phyloP scores from a whole-genome alignment of 495 filamentous ascomycete species.

The Aspergillus sclerotiicarbonarius region DNA sequence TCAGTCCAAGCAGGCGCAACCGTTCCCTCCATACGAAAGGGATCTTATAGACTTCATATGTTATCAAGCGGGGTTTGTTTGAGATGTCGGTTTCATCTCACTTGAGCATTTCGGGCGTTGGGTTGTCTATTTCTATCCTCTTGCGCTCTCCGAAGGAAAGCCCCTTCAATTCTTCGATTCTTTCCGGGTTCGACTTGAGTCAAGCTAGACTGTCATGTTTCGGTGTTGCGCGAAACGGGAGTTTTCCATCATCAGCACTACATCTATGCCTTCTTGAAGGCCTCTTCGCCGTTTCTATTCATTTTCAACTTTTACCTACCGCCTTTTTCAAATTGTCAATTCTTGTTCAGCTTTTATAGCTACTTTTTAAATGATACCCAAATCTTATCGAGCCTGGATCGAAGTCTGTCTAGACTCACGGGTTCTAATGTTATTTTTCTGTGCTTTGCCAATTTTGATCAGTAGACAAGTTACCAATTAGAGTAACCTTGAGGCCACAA shows the following conservation, averaged over 20 bases:
- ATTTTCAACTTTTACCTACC: conserved; percentile 3
- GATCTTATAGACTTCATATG: conserved; percentile 6
- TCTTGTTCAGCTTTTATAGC: conserved; percentile 10
- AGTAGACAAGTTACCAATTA: too few species aligned
- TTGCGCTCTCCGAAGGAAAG: background rate
- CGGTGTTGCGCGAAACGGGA: background rate
- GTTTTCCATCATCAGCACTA: background rate
- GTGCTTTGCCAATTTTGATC: too few species aligned
- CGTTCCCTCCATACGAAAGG: background rate
- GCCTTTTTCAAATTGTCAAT: conserved; percentile 5
- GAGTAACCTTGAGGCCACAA: too few species aligned
- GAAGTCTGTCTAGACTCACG: background rate
- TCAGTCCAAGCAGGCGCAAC: background rate
- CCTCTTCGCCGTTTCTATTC: background rate
- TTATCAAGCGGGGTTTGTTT: conserved; percentile 12
- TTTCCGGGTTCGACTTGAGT: background rate
- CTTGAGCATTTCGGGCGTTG: conserved; percentile 20
- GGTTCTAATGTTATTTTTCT: background rate
- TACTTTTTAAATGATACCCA: conserved; percentile 38
- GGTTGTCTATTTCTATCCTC: conserved; percentile 11
- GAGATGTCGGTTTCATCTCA: conserved; percentile 5
- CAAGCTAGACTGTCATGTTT: too few species aligned
- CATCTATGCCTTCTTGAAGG: background rate
- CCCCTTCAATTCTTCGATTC: background rate
- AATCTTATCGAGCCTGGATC: conserved; percentile 12